Conservation (phyloP, 2,329 filamentous ascomycete genomes). For the Sporothrix globosa region DNA sequence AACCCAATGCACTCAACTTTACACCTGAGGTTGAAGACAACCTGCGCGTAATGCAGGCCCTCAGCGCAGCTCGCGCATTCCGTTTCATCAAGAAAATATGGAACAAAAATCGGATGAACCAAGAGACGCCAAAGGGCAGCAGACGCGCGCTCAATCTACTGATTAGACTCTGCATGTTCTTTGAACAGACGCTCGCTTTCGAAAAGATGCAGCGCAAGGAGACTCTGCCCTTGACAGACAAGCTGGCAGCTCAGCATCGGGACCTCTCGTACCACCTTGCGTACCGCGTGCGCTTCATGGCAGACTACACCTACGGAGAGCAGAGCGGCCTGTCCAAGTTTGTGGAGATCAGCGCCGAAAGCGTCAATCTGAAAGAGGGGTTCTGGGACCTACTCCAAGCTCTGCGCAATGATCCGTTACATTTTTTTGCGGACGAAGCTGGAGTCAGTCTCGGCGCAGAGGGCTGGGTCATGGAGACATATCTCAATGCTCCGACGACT, state of each 20-base stretch:
- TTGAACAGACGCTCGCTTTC: conserved; percentile 30
- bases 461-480: background rate
- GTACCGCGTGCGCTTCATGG: conserved; percentile 24
- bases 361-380: background rate
- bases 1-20: background rate
- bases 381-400: background rate
- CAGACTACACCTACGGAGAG: background rate
- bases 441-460: background rate
- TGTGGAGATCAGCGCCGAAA: conserved; percentile 3
- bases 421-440: background rate
- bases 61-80: conserved; percentile 9
- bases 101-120: conserved; percentile 30
- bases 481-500: background rate
- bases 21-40: conserved; percentile 9
- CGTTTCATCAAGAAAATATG: conserved; percentile 8
- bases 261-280: conserved; percentile 25
- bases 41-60: conserved; percentile 16
- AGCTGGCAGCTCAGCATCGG: background rate
- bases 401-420: background rate
- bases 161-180: conserved; percentile 15
- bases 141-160: conserved; percentile 1
- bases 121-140: background rate
- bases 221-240: background rate
- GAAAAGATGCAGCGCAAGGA: background rate
- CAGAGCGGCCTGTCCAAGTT: background rate